phyloP scores from a whole-genome alignment of 352 stramenopile genomes.

The Globisporangium okanoganense region DNA sequence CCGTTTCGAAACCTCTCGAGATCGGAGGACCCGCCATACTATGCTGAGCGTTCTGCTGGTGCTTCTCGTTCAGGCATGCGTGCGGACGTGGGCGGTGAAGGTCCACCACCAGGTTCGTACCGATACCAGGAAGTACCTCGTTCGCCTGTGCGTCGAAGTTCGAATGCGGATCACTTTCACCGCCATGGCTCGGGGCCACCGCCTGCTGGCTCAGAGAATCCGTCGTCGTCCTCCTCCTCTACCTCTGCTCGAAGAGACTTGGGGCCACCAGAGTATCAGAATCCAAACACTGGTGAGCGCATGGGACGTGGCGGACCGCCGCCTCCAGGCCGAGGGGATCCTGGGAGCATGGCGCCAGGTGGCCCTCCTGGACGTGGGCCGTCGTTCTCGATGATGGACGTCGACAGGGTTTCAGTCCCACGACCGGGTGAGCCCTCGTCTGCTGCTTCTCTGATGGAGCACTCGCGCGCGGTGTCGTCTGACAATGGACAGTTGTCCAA shows the following conservation, averaged over 20 bases:
- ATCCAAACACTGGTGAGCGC: neutral
- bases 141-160: neutral
- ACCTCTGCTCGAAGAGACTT: neutral
- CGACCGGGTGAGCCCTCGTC: constrained; percentile 10
- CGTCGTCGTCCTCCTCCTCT: neutral
- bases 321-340: neutral
- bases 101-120: neutral
- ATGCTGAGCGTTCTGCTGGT: neutral
- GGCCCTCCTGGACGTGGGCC: constrained; percentile 16
- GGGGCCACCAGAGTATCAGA: neutral
- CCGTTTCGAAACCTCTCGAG: constrained; percentile 1
- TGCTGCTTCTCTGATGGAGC: constrained; percentile 8
- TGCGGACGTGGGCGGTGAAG: neutral
- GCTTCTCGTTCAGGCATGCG: neutral
- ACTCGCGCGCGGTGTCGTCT: constrained; percentile 8
- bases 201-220: neutral
- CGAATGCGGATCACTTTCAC: constrained; percentile 7
- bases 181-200: neutral
- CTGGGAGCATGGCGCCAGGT: neutral
- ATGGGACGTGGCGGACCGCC: neutral
- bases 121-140: constrained; percentile 5
- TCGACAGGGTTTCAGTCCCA: constrained; percentile 41
- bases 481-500: constrained; percentile 2
- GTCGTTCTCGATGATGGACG: constrained; percentile 64
- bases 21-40: constrained; percentile 2